These are phyloP conservation scores for Penicillium lividum DNA, from an alignment of 495 filamentous ascomycete genomes.

Conservation along the genomic window DNA sequence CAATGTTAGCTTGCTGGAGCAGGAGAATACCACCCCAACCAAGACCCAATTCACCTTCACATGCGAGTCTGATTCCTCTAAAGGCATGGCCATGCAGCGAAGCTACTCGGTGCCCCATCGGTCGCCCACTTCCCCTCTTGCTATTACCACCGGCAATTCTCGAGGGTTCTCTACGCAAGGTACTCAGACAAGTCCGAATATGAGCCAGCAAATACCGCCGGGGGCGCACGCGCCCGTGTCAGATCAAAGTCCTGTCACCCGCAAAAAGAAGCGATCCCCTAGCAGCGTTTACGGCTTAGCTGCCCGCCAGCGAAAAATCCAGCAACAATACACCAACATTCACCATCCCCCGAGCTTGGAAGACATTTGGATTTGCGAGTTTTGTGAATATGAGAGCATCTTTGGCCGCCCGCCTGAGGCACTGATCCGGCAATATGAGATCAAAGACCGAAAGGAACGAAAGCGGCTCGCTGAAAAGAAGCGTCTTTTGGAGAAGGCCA, in stretches of 20 bases:
- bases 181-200: slow-evolving; percentile 62
- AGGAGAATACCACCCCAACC: slow-evolving; percentile 60
- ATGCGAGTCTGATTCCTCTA: slow-evolving; percentile 73
- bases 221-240: slow-evolving; percentile 38
- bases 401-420: slow-evolving; percentile 81
- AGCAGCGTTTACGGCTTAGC: slow-evolving; percentile 62
- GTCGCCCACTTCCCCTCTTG: slow-evolving; percentile 35
- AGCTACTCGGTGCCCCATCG: slow-evolving; percentile 36
- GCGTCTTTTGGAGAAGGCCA: slow-evolving; percentile 86
- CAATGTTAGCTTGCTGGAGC: slow-evolving; percentile 75
- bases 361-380: slow-evolving; percentile 93
- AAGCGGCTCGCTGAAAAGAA: slow-evolving; percentile 80
- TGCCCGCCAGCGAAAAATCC: slow-evolving; percentile 65
- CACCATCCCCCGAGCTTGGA: slow-evolving; percentile 72
- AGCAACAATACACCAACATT: slow-evolving; percentile 72
- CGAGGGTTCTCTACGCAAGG: slow-evolving; percentile 56
- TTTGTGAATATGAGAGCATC: slow-evolving; percentile 86
- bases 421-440: slow-evolving; percentile 87
- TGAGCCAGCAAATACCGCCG: slow-evolving; percentile 34
- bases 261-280: slow-evolving; percentile 59
- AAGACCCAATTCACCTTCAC: slow-evolving; percentile 92
- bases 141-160: slow-evolving; percentile 30
- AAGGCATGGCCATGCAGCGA: slow-evolving; percentile 58
- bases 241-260: slow-evolving; percentile 39
- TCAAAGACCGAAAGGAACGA: slow-evolving; percentile 85